Evolutionary conservation across 345 rosid genomes (phyloP), one percentile per base, ranked within the genome.

Genomic region (Boechera retrofracta): DNA sequence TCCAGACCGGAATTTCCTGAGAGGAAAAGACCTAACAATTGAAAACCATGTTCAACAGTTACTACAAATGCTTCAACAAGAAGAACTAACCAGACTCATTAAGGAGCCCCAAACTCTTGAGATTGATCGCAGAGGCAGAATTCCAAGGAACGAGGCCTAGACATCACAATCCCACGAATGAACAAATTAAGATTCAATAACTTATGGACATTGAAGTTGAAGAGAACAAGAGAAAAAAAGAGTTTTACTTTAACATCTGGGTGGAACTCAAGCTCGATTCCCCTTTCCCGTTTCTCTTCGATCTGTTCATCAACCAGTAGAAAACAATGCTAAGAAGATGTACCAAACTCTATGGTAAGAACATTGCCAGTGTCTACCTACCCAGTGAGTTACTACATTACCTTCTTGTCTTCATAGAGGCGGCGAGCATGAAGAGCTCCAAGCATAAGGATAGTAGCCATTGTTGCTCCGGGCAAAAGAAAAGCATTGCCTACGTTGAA

Each of bases 381-480:
- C 44, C 3, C 31, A 39, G n/a, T 9, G 38, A 69, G 59, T 31
- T 16, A 39, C 21, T 24, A 39, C 16, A 16, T 5, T 67, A 91
- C 99, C 91, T 95, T 95, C 82, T 85, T 90, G 76, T 92, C 99
- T 65, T 85, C 88, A 56, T 95, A 95, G 32, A 95, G 85, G 10
- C 99, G 88, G 24, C 98, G 97, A 45, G 91, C 97, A 62, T 95
- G 99, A 70, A 95, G 99, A 42, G 86, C 97, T 42, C 97, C 98
- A 55, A 95, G 96, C 99, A 95, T 95, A 73, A 95, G 91, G 4
- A 95, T 73, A 64, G 97, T 90, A 44, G 99, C 98, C 31, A 84
- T 83, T 13, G 98, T 95, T 39, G 99, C 99, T 59, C 97, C 96
- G 4, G 99, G 96, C 67, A 95, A 57, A 74, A 92, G 79, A 80